A percentile compares a stretch with the other conserved stretches of the same genome.
Evolutionary conservation across 148 eudicot genomes (phyloP).

Genomic region (Oxyria digyna): DNA sequence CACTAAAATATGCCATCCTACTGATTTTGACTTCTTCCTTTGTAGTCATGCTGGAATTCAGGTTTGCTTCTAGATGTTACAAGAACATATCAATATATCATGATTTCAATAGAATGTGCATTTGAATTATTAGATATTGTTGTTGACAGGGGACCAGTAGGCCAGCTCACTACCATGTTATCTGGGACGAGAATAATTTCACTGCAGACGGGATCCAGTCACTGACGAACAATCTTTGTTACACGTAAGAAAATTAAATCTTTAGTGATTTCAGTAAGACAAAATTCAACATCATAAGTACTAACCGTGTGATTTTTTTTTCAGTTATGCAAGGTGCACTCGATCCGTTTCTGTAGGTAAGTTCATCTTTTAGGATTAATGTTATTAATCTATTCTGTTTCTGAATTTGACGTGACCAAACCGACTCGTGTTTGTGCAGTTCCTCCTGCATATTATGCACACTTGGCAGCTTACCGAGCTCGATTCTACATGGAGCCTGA

Average conservation of each 20-base stretch:
- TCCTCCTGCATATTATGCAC: constrained; percentile 85
- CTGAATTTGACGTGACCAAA: background rate
- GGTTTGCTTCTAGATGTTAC: constrained; percentile 19
- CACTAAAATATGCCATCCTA: constrained; percentile 73
- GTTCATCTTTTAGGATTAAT: background rate
- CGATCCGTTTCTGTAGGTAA: constrained; percentile 76
- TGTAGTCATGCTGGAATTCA: constrained; percentile 91
- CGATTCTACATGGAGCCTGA: constrained; percentile 78
- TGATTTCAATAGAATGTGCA: background rate
- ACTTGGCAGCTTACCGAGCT: constrained; percentile 78
- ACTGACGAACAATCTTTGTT: constrained; percentile 69
- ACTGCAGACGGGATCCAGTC: constrained; percentile 73
- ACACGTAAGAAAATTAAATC: constrained; percentile 37
- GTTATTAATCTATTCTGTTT: no score
- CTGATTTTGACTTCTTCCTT: constrained; percentile 66
- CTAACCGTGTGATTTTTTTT: background rate
- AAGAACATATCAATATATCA: constrained; percentile 1
- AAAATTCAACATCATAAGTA: background rate
- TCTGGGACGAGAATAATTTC: constrained; percentile 78
- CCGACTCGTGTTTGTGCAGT: constrained; percentile 30
- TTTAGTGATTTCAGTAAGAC: background rate
- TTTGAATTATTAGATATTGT: background rate
- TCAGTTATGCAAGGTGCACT: constrained; percentile 80
- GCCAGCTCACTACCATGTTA: constrained; percentile 86
- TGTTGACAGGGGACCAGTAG: constrained; percentile 57